Conservation (phyloP, 805 yeast genomes). For the Grigorovia transvaalensis region DNA sequence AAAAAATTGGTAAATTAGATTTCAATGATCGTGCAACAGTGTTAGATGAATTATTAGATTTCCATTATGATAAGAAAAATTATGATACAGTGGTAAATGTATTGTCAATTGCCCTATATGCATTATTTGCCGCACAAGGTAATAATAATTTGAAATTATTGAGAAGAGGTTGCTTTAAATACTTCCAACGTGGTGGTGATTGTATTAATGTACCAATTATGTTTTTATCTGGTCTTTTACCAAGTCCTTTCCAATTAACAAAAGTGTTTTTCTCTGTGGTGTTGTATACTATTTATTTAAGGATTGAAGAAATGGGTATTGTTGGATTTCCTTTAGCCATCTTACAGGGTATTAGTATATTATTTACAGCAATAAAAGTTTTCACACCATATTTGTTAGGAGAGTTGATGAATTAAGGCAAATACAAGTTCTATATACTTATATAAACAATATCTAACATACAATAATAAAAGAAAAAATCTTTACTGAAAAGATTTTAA, state of each 20-base stretch:
- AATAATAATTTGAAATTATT: constrained; percentile 50
- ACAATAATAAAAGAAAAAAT: too few species aligned
- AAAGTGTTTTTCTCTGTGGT: constrained; percentile 89
- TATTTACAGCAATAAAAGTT: constrained; percentile 64
- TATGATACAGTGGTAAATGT: constrained; percentile 82
- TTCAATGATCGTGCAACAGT: constrained; percentile 51
- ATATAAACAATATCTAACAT: too few species aligned
- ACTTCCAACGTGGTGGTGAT: constrained; percentile 76
- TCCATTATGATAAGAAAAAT: constrained; percentile 69
- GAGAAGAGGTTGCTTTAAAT: constrained; percentile 82
- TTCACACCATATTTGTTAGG: constrained; percentile 67
- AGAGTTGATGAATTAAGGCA: constrained; percentile 32
- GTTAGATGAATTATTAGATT: constrained; percentile 45
- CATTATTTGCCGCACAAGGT: constrained; percentile 77
- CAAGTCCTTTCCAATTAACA: constrained; percentile 63
- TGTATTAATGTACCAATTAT: constrained; percentile 73
- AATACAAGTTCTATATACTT: not conserved
- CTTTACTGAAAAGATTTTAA: too few species aligned
- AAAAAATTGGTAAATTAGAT: constrained; percentile 29
- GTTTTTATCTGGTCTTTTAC: constrained; percentile 70
- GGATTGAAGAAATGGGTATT: constrained; percentile 56
- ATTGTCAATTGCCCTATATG: constrained; percentile 78
- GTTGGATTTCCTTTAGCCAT: constrained; percentile 61
- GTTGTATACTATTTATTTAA: constrained; percentile 64
- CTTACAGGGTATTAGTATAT: constrained; percentile 53